Base-by-base conservation (phyloP, 176 grass and related monocot species). In the Pharus latifolius region DNA sequence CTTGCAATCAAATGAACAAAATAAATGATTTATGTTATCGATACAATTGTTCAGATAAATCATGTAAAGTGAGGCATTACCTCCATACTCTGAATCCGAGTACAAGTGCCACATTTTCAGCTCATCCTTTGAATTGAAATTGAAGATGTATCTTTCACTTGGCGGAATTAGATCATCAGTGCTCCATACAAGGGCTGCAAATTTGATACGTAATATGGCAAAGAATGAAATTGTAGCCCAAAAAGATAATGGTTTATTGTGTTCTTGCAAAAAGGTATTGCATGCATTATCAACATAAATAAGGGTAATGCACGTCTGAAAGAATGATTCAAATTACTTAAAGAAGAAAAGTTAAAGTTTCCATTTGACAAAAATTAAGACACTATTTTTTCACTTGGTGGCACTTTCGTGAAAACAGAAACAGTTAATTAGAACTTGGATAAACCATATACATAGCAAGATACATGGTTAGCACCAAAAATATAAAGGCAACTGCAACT, bases 61-160 rank as follows among this genome's bases (percentile, higher is more conserved):
- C 2, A 54, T n/a, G n/a, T n/a, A 42, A 41, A 43, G 45, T 67
- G 18, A 27, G 37, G 26, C 17, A 77, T 40, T 82, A 97, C 95
- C 95, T 88, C 95, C 95, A 60, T 87, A 88, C 35, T 98, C 81
- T 34, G 95, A 91, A 74, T 93, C 95, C 2, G 95, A 83, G 74
- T 98, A 91, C 37, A 98, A 67, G 58, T 98, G 95, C 95, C 95
- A 98, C 32, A 65, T 87, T 58, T 93, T 93, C 51, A 98, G 70
- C 47, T 98, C 81, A 56, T 98, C 90, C 67, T 90, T 93, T 17
- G 95, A 78, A 77, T 84, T 85, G 62, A 93, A 93, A 60, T 69
- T 92, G 82, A 93, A 93, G 32, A 99, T 83, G 47, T 3, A 81
- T 82, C 57, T 94, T 83, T 99, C 84, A 76, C 46, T 84, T 70